These are phyloP conservation scores for Porcisia hertigi DNA, from an alignment of 208 protist genomes.

Conservation along the genomic window DNA sequence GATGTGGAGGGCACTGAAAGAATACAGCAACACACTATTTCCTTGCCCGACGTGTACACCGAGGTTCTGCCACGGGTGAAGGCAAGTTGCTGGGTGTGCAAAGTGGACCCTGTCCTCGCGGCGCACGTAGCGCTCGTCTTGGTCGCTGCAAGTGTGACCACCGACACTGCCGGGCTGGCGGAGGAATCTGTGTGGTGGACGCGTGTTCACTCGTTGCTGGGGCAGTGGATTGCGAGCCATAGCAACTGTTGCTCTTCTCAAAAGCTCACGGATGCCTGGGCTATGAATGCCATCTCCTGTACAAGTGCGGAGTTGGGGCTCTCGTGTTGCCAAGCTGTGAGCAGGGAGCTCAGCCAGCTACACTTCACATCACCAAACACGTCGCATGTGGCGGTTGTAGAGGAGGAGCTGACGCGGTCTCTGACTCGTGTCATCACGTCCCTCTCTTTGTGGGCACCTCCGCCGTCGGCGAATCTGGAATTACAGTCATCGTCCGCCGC, in stretches of 20 bases:
- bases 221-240: conserved; percentile 9
- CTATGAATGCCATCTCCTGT: conserved; percentile 21
- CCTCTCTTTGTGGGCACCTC: conserved; percentile 19
- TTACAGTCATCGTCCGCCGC: neutral
- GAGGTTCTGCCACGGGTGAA: conserved; percentile 8
- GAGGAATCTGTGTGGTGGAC: conserved; percentile 13
- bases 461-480: neutral
- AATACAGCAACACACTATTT: neutral
- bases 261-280: conserved; percentile 5
- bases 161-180: neutral
- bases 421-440: conserved; percentile 2
- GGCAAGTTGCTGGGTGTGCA: conserved; percentile 20
- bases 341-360: conserved; percentile 4
- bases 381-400: conserved; percentile 1
- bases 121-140: conserved; percentile 27
- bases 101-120: conserved; percentile 19
- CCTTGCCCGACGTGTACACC: conserved; percentile 8
- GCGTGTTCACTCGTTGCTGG: neutral
- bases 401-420: neutral
- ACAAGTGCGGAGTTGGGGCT: conserved; percentile 12
- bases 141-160: neutral
- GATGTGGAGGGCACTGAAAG: neutral
- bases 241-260: neutral
- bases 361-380: neutral
- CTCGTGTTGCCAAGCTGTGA: conserved; percentile 12